Evolutionary conservation across 148 eudicot species (phyloP).

Genomic region (Diospyros lotus): DNA sequence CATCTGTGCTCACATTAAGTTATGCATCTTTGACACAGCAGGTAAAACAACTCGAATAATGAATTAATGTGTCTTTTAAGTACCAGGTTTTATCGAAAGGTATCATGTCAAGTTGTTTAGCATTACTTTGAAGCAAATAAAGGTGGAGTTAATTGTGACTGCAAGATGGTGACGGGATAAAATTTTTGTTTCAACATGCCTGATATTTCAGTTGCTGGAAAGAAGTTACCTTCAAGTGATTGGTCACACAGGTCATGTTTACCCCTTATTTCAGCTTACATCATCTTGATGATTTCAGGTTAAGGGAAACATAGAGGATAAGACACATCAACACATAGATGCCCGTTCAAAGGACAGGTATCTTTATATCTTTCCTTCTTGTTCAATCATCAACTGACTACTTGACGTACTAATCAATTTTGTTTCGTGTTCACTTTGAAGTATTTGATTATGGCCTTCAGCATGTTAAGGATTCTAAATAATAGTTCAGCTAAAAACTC

Average conservation of each 20-base stretch:
- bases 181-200: conserved; percentile 3
- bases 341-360: conserved; percentile 95
- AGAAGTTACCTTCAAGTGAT: background rate
- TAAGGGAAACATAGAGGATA: conserved; percentile 60
- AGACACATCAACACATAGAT: conserved; percentile 67
- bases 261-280: background rate
- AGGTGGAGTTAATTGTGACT: background rate
- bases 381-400: background rate
- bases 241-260: background rate
- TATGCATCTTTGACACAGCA: background rate
- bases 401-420: background rate
- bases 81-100: background rate
- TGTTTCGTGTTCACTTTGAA: background rate
- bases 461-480: background rate
- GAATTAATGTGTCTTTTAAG: background rate
- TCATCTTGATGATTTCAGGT: conserved; percentile 42
- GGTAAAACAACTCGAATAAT: background rate
- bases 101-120: background rate
- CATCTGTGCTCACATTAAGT: background rate
- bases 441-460: background rate
- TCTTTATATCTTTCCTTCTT: background rate
- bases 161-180: background rate
- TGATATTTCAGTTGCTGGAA: background rate
- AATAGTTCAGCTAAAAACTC: background rate
- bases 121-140: background rate